These are phyloP conservation scores for Kernera saxatilis DNA, from an alignment of 345 rosid species.

Conservation along the genomic window DNA sequence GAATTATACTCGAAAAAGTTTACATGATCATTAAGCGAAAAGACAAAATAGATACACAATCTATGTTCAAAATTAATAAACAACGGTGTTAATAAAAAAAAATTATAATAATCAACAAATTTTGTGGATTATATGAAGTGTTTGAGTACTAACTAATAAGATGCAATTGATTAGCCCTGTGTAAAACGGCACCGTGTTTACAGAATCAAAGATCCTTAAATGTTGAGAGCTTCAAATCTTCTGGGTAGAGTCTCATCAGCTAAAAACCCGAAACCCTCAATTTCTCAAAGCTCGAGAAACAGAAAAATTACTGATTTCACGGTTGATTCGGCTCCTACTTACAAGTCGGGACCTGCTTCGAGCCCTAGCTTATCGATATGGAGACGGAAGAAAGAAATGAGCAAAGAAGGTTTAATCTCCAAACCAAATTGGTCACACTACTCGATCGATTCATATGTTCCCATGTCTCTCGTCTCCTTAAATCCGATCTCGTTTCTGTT, in stretches of 20 bases:
- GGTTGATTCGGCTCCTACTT: not conserved
- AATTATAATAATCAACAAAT: too few relatives aligned
- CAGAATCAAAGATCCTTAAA: too few relatives aligned
- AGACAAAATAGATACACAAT: too few relatives aligned
- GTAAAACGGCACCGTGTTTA: too few relatives aligned
- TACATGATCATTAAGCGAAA: too few relatives aligned
- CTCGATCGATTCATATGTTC: constrained; percentile 61
- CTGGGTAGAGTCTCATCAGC: constrained; percentile 3
- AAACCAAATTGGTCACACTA: constrained; percentile 43
- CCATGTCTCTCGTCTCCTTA: constrained; percentile 78
- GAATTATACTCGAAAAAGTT: too few relatives aligned
- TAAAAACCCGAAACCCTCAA: constrained; percentile 11
- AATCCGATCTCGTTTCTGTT: constrained; percentile 78
- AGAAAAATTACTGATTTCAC: not conserved
- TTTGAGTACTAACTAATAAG: too few relatives aligned
- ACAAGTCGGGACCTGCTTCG: constrained; percentile 41
- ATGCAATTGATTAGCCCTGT: too few relatives aligned
- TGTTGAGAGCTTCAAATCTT: constrained; percentile 4
- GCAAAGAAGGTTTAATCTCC: constrained; percentile 84
- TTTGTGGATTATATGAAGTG: too few relatives aligned
- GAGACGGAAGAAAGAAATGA: constrained; percentile 88
- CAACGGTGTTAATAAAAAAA: too few relatives aligned
- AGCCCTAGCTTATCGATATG: constrained; percentile 96
- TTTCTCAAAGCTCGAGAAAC: not conserved
- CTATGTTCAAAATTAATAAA: too few relatives aligned